Conservation (phyloP, 805 yeast species). For the Candida ulmi region DNA sequence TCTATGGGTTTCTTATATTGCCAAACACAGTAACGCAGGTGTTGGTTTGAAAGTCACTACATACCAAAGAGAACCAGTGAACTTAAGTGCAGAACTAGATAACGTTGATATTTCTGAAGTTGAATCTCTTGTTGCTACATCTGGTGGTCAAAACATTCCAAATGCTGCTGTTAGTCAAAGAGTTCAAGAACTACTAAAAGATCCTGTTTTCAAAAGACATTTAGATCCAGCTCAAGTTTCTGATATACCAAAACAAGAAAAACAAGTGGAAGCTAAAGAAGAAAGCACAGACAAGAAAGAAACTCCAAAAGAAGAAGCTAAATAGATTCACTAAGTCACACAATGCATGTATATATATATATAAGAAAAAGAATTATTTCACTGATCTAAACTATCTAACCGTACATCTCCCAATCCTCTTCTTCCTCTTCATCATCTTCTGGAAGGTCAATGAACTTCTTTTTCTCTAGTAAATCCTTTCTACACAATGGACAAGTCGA, state of each 20-base stretch:
- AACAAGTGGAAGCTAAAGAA: slow-evolving; percentile 7
- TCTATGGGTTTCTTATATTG: slow-evolving; percentile 69
- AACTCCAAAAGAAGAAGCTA: not conserved
- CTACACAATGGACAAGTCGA: slow-evolving; percentile 86
- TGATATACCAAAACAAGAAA: slow-evolving; percentile 2
- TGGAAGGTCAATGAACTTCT: slow-evolving; percentile 24
- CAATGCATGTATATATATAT: slow-evolving; percentile 12
- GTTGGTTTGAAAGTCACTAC: slow-evolving; percentile 78
- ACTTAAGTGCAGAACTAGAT: slow-evolving; percentile 36
- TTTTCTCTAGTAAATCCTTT: slow-evolving; percentile 55
- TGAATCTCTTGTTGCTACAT: slow-evolving; percentile 4
- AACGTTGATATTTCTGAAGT: slow-evolving; percentile 16
- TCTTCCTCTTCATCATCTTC: slow-evolving; percentile 49
- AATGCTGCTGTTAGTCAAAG: slow-evolving; percentile 30
- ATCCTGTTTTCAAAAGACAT: slow-evolving; percentile 63
- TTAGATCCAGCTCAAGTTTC: slow-evolving; percentile 9
- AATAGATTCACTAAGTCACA: not conserved
- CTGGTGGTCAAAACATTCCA: slow-evolving; percentile 8
- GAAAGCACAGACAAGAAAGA: not conserved
- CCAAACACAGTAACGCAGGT: slow-evolving; percentile 72
- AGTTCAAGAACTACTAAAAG: slow-evolving; percentile 64
- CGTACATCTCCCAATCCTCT: slow-evolving; percentile 78
- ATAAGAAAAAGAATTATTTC: no score
- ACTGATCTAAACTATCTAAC: slow-evolving; percentile 37
- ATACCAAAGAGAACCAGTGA: slow-evolving; percentile 46